These are phyloP conservation scores for Spiraea crenata DNA, from an alignment of 331 rosid species.

Conservation along the genomic window DNA sequence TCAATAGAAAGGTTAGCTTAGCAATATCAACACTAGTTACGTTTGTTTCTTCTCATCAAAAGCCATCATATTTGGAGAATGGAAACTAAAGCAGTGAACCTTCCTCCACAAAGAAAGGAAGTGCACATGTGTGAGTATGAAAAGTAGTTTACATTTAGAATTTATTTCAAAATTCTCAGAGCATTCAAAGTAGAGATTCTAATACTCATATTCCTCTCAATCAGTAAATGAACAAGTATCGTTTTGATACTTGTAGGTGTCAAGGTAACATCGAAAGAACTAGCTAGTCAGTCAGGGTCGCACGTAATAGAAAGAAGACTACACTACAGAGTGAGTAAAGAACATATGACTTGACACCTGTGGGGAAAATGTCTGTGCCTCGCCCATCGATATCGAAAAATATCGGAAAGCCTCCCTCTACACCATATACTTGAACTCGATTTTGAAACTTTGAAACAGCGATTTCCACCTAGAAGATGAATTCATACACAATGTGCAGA, in stretches of 20 bases:
- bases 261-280: background rate
- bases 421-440: conserved; percentile 71
- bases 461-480: conserved; percentile 53
- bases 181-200: background rate
- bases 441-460: conserved; percentile 75
- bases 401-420: conserved; percentile 79
- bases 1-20: background rate
- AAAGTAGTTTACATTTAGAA: background rate
- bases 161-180: background rate
- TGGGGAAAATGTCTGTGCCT: conserved; percentile 72
- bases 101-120: too few species aligned
- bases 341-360: conserved; percentile 47
- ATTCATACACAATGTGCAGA: background rate
- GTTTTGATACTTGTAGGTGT: background rate
- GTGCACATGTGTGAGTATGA: background rate
- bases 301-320: background rate
- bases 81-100: background rate
- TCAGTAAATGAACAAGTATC: background rate
- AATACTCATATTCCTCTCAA: background rate
- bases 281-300: background rate
- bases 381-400: conserved; percentile 84
- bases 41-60: too few species aligned
- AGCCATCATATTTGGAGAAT: background rate
- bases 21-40: too few species aligned
- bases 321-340: background rate